Evolutionary conservation across 2,329 filamentous ascomycete genomes (phyloP).

Genomic region (Phialemoniopsis sp.): DNA sequence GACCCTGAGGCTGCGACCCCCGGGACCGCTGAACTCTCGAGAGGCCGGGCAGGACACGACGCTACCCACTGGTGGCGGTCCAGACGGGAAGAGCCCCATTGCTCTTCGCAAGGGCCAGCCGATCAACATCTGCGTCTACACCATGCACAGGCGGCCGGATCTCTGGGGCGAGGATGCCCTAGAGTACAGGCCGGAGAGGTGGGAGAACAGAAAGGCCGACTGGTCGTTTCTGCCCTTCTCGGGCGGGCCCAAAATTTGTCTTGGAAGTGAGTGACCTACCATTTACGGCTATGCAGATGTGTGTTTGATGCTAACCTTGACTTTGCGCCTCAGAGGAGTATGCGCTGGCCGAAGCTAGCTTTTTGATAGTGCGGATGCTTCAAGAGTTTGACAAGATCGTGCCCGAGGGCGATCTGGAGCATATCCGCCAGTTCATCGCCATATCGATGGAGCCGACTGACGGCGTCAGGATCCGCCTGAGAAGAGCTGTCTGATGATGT

Average conservation of each 20-base stretch:
- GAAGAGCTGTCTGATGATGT: too few relatives aligned
- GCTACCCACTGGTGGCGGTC: conserved; percentile 41
- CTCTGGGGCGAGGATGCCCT: conserved; percentile 8
- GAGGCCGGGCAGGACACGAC: conserved; percentile 23
- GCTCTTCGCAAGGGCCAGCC: conserved; percentile 36
- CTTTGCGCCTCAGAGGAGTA: conserved; percentile 1
- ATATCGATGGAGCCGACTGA: too few relatives aligned
- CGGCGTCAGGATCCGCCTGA: too few relatives aligned
- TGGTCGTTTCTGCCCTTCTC: conserved; percentile 46
- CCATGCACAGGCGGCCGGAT: conserved; percentile 17
- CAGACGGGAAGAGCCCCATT: conserved; percentile 33
- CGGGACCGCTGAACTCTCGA: conserved; percentile 9
- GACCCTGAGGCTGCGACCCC: conserved; percentile 10
- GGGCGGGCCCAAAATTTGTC: conserved; percentile 68
- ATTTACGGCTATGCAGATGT: background rate
- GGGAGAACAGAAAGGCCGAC: conserved; percentile 2
- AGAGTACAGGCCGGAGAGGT: conserved; percentile 6
- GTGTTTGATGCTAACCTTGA: background rate
- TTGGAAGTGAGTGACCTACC: conserved; percentile 37
- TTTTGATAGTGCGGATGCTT: background rate
- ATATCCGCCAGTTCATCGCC: too few relatives aligned
- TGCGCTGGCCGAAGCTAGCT: background rate
- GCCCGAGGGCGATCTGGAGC: background rate
- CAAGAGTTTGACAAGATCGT: conserved; percentile 1
- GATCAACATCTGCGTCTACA: conserved; percentile 31